Evolutionary conservation across 202 grass and related monocot genomes (phyloP).

Genomic region (Alloteropsis angusta): DNA sequence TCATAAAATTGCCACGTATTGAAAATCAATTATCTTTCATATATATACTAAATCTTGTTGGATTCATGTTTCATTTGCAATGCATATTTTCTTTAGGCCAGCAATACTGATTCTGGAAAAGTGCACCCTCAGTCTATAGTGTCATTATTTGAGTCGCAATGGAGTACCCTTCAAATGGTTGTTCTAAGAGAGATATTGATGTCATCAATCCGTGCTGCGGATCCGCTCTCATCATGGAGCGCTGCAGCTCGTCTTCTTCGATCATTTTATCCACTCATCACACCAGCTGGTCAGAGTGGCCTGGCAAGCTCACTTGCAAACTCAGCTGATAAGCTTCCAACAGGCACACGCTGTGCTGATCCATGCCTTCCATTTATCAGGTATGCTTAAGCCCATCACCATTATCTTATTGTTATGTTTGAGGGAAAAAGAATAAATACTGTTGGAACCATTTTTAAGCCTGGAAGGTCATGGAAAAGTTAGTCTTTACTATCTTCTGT

Average conservation of each 20-base stretch:
- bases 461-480: not conserved
- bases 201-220: constrained; percentile 84
- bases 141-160: constrained; percentile 86
- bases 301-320: constrained; percentile 87
- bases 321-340: constrained; percentile 84
- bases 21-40: constrained; percentile 3
- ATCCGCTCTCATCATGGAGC: constrained; percentile 90
- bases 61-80: constrained; percentile 25
- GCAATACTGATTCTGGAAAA: constrained; percentile 54
- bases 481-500: constrained; percentile 17
- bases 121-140: constrained; percentile 54
- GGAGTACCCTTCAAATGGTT: constrained; percentile 97
- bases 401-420: constrained; percentile 14
- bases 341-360: constrained; percentile 90
- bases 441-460: not conserved
- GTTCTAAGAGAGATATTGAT: constrained; percentile 94
- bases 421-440: not conserved
- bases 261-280: constrained; percentile 97
- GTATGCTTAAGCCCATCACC: constrained; percentile 22
- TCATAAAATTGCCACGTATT: not conserved
- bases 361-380: constrained; percentile 97
- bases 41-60: constrained; percentile 8
- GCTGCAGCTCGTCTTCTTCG: constrained; percentile 90
- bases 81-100: constrained; percentile 36
- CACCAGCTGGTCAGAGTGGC: constrained; percentile 89